phyloP scores from a whole-genome alignment of 768 basidiomycete species.

The Lyophyllum decastes region DNA sequence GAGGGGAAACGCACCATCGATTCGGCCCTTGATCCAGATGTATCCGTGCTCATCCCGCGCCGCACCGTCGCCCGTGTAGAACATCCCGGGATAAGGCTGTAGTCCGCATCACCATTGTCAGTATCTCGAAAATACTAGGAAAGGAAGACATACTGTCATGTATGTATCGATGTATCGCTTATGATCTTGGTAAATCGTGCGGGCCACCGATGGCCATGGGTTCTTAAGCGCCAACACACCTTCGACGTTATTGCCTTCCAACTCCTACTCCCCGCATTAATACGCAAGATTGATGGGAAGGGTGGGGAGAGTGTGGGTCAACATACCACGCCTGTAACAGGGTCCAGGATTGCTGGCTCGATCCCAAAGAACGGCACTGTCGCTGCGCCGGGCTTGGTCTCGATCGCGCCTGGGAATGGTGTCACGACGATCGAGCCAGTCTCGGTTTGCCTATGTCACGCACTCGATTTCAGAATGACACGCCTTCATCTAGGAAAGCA shows the following conservation, averaged over 20 bases:
- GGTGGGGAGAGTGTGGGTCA: neutral
- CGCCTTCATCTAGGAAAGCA: neutral
- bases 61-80: conserved; percentile 98
- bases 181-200: conserved; percentile 92
- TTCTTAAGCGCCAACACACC: conserved; percentile 84
- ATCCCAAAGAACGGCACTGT: conserved; percentile 99
- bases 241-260: conserved; percentile 83
- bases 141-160: conserved; percentile 38
- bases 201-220: conserved; percentile 96
- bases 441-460: conserved; percentile 75
- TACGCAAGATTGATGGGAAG: neutral
- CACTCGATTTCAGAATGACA: neutral
- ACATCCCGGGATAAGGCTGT: conserved; percentile 82
- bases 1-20: conserved; percentile 65
- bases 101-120: neutral
- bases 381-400: conserved; percentile 95
- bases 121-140: neutral
- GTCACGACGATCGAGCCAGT: conserved; percentile 95
- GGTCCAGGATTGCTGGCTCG: conserved; percentile 84
- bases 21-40: conserved; percentile 97
- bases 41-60: conserved; percentile 94
- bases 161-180: conserved; percentile 66
- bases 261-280: conserved; percentile 36
- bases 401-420: conserved; percentile 93
- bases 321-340: conserved; percentile 67